phyloP scores from a whole-genome alignment of 305 asterid genomes.

The Coffea humblotiana region DNA sequence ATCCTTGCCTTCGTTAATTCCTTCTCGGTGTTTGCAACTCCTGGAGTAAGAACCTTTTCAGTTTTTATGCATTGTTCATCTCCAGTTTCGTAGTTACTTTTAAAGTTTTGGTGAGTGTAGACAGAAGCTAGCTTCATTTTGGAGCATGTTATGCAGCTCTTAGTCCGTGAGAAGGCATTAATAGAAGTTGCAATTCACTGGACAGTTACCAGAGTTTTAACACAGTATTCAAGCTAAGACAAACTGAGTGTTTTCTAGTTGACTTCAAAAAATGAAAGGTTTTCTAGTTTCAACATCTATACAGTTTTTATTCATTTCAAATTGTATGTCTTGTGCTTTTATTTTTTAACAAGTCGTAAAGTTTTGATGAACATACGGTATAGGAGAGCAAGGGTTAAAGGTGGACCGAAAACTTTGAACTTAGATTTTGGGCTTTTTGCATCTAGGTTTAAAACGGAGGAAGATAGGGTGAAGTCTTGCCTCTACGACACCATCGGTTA shows the following conservation, averaged over 20 bases:
- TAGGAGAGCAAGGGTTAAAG: not conserved
- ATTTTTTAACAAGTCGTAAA: no score
- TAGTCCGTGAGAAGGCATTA: not conserved
- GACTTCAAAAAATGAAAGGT: no score
- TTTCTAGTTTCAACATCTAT: not conserved
- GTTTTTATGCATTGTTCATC: slow-evolving; percentile 15
- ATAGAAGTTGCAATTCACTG: not conserved
- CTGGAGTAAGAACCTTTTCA: not conserved
- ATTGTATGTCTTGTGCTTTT: not conserved
- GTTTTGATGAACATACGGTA: not conserved
- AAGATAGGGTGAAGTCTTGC: not conserved
- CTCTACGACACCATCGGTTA: not conserved
- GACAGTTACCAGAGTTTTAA: not conserved
- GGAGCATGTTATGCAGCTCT: slow-evolving; percentile 7
- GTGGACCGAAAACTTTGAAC: not conserved
- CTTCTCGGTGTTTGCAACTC: slow-evolving; percentile 8
- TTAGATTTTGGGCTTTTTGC: not conserved
- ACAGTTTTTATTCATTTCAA: not conserved
- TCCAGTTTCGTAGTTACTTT: not conserved
- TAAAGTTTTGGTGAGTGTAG: slow-evolving; percentile 1
- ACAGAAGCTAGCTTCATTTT: not conserved
- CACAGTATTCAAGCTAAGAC: no score
- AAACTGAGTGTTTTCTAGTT: not conserved
- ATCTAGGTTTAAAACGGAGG: not conserved
- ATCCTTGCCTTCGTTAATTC: not conserved